phyloP scores from a whole-genome alignment of 179 eudicot species.

The Amaranthus tricolor region DNA sequence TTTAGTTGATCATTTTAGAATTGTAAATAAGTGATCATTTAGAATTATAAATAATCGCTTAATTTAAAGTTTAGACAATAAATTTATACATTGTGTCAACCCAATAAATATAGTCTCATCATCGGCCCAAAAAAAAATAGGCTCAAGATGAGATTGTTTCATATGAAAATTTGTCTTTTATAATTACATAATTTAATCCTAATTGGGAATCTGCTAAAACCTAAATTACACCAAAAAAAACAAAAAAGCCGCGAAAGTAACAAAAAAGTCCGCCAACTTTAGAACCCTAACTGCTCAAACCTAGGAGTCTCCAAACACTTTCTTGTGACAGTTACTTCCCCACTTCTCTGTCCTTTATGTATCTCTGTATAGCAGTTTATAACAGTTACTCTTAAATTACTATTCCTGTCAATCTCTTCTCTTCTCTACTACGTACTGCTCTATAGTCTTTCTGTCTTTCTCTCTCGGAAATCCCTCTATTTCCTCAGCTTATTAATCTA shows the following conservation, averaged over 20 bases:
- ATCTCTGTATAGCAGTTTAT: slow-evolving; percentile 24
- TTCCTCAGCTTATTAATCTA: slow-evolving; percentile 20
- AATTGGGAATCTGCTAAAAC: no score
- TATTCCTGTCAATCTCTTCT: not conserved
- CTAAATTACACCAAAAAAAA: not conserved
- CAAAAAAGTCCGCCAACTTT: not conserved
- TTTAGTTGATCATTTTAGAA: no score
- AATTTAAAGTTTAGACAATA: no score
- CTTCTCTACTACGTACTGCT: not conserved
- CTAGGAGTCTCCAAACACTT: slow-evolving; percentile 32
- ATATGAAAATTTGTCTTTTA: no score
- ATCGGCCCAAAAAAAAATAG: no score
- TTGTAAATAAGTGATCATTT: no score
- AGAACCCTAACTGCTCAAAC: slow-evolving; percentile 21
- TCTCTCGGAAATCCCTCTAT: slow-evolving; percentile 17
- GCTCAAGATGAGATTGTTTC: no score
- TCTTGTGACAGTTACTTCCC: slow-evolving; percentile 15
- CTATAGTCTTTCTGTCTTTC: not conserved
- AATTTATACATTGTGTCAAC: no score
- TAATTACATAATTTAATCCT: no score
- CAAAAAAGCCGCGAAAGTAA: slow-evolving; percentile 16
- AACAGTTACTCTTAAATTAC: slow-evolving; percentile 22
- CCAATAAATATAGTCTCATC: no score
- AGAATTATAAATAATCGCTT: no score
- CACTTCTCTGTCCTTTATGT: not conserved